Evolutionary conservation across 805 yeast species (phyloP).

Genomic region (Yarrowia porcina): DNA sequence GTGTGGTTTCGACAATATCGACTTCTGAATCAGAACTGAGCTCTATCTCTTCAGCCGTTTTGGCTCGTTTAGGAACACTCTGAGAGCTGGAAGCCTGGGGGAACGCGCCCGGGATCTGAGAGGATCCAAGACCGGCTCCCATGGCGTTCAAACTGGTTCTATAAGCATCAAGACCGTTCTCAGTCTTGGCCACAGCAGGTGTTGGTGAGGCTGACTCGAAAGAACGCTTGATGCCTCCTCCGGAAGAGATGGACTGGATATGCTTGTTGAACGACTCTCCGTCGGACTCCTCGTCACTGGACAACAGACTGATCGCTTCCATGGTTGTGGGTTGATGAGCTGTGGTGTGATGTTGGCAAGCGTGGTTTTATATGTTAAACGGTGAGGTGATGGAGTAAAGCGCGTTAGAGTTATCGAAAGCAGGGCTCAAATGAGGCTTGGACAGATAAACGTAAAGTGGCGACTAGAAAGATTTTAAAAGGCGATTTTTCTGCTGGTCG

Average conservation of each 20-base stretch:
- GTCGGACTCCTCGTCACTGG: constrained; percentile 13
- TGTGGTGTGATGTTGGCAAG: background rate
- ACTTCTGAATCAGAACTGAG: constrained; percentile 2
- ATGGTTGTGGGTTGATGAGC: background rate
- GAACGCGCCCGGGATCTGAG: background rate
- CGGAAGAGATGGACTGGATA: background rate
- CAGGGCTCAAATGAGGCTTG: background rate
- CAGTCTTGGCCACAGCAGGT: background rate
- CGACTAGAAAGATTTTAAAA: background rate
- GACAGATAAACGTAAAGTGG: background rate
- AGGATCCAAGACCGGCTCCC: background rate
- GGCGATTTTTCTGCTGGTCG: background rate
- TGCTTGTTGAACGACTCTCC: constrained; percentile 7
- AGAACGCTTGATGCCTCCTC: background rate
- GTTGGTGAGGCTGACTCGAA: background rate
- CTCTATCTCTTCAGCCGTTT: background rate
- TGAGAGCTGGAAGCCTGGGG: background rate
- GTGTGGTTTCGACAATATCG: background rate
- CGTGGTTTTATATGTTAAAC: background rate
- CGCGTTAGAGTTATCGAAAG: background rate
- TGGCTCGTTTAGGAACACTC: background rate
- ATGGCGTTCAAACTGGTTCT: background rate
- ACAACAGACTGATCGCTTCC: constrained; percentile 20
- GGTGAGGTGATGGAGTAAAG: background rate
- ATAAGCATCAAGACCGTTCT: background rate